These are phyloP conservation scores for Oehlia diaphana DNA, from an alignment of 192 early-diverging fungal species.

Conservation along the genomic window DNA sequence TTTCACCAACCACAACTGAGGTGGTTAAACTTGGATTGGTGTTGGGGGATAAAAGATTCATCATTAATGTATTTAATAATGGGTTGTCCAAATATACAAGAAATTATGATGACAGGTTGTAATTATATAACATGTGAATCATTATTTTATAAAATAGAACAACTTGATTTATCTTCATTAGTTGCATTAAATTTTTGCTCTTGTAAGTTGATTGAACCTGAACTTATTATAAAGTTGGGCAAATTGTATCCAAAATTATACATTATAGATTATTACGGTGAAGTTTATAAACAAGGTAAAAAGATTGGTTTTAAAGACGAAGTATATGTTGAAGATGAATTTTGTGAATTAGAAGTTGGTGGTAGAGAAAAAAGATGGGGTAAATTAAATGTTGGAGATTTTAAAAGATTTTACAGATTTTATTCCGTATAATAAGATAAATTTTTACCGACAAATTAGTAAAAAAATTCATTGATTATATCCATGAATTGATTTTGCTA, in stretches of 20 bases:
- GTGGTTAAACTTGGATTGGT: conserved; percentile 19
- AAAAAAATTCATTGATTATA: conserved; percentile 14
- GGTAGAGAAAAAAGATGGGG: conserved; percentile 21
- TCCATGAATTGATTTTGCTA: conserved; percentile 22
- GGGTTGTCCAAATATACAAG: background rate
- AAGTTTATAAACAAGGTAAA: conserved; percentile 23
- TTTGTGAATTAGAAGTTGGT: background rate
- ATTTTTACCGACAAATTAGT: background rate
- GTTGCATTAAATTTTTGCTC: background rate
- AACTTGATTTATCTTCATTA: background rate
- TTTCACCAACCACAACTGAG: background rate
- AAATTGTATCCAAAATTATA: background rate
- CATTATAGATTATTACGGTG: conserved; percentile 26
- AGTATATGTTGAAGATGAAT: conserved; percentile 2
- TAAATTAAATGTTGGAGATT: conserved; percentile 10
- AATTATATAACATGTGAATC: conserved; percentile 21
- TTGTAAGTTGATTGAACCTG: conserved; percentile 13
- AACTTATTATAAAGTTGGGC: background rate
- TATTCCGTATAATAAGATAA: conserved; percentile 11
- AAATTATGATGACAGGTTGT: conserved; percentile 15
- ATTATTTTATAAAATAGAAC: background rate
- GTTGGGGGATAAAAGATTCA: conserved; percentile 12
- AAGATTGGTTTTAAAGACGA: conserved; percentile 2
- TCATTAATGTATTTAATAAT: background rate
- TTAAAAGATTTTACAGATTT: conserved; percentile 5